Conservation (phyloP, 2,329 filamentous ascomycete genomes). For the Didymellaceae sp. region DNA sequence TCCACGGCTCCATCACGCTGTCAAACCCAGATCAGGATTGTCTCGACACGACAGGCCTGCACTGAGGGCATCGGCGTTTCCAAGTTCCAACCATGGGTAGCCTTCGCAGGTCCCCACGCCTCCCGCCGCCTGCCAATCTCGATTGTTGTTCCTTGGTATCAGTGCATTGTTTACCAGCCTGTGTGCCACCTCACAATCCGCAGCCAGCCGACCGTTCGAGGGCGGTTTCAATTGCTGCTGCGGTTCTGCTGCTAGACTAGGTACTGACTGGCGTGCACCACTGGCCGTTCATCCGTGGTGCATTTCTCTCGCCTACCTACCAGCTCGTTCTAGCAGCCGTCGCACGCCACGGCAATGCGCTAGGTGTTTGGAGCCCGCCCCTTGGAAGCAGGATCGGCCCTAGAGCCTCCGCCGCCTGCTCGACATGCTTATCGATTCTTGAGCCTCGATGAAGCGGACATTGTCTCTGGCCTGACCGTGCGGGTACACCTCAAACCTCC, state of each 20-base stretch:
- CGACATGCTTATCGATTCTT: constrained; percentile 5
- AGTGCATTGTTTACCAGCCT: constrained; percentile 2
- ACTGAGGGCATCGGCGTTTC: constrained; percentile 18
- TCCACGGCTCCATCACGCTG: constrained; percentile 10
- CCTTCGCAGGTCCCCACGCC: constrained; percentile 7
- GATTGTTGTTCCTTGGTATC: constrained; percentile 3
- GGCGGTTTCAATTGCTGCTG: neutral
- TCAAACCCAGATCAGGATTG: neutral
- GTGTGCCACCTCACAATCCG: constrained; percentile 14
- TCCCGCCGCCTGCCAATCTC: constrained; percentile 17
- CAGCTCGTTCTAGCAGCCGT: constrained; percentile 8
- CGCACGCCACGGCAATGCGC: constrained; percentile 7
- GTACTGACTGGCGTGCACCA: constrained; percentile 6
- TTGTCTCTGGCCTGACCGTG: constrained; percentile 10
- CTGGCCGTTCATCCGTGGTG: constrained; percentile 14
- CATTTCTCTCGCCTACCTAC: constrained; percentile 8
- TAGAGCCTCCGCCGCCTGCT: constrained; percentile 4
- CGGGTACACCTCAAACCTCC: constrained; percentile 1
- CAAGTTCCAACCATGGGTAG: constrained; percentile 16
- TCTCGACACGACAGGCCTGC: constrained; percentile 15
- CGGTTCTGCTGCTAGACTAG: too few species aligned
- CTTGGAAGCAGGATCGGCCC: constrained; percentile 6
- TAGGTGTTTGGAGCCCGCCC: neutral
- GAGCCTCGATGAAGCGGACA: constrained; percentile 11
- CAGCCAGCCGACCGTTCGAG: neutral